phyloP scores from a whole-genome alignment of 2,329 filamentous ascomycete species.

The Fusarium torreyae region DNA sequence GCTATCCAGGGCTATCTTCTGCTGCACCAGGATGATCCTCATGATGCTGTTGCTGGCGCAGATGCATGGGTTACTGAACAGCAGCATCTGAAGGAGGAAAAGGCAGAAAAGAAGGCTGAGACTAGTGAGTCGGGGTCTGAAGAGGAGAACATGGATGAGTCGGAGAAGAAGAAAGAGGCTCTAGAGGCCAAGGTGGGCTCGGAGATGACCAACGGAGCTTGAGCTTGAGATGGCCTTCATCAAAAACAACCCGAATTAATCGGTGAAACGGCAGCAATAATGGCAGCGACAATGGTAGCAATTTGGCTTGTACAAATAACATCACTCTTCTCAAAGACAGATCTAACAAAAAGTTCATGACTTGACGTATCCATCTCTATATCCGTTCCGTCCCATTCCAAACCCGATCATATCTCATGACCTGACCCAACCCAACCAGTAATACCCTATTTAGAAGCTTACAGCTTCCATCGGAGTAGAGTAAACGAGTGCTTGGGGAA shows the following conservation, averaged over 20 bases:
- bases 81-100: not conserved
- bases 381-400: not conserved
- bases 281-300: too few species aligned
- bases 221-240: not conserved
- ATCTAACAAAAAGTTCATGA: not conserved
- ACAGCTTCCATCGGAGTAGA: slow-evolving; percentile 72
- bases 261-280: too few species aligned
- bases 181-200: too few species aligned
- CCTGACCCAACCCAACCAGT: not conserved
- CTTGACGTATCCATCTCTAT: slow-evolving; percentile 4
- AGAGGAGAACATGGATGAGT: not conserved
- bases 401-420: not conserved
- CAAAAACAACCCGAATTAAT: too few species aligned
- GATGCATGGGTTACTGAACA: slow-evolving; percentile 26
- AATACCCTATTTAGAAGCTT: not conserved
- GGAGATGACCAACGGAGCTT: not conserved
- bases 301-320: not conserved
- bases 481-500: slow-evolving; percentile 82
- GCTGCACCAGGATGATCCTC: slow-evolving; percentile 25
- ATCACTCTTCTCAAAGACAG: not conserved
- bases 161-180: not conserved
- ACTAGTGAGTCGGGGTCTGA: not conserved
- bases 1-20: slow-evolving; percentile 41
- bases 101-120: not conserved
- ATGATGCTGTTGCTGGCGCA: slow-evolving; percentile 17